These are phyloP conservation scores for Kentomonas sorsogonicus DNA, from an alignment of 208 protist species.

Conservation along the genomic window DNA sequence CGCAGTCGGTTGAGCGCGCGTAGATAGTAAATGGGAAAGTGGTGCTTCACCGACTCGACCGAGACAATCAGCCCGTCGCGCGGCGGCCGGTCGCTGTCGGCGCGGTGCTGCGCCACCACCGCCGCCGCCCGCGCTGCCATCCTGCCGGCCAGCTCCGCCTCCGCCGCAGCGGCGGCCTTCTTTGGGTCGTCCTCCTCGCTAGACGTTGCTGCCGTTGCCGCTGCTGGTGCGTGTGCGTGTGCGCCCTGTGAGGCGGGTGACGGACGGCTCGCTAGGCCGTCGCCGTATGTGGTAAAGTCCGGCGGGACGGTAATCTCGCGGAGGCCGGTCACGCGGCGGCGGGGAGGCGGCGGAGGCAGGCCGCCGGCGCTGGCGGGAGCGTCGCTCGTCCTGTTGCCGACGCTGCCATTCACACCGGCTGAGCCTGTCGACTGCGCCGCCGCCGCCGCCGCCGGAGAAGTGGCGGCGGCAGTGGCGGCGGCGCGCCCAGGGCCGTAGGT, in stretches of 20 bases:
- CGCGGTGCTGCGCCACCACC: constrained; percentile 18
- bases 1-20: constrained; percentile 37
- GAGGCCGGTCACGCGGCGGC: too few species aligned
- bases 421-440: not conserved
- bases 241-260: too few species aligned
- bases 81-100: constrained; percentile 18
- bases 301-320: too few species aligned
- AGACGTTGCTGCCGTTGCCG: too few species aligned
- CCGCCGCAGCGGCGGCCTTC: constrained; percentile 10
- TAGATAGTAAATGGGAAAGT: constrained; percentile 54
- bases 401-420: not conserved
- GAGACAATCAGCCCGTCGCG: constrained; percentile 19
- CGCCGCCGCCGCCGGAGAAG: not conserved
- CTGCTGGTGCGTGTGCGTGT: too few species aligned
- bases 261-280: too few species aligned
- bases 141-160: constrained; percentile 21
- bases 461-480: too few species aligned
- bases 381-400: not conserved
- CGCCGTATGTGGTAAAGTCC: too few species aligned
- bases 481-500: too few species aligned
- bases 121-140: constrained; percentile 24
- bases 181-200: too few species aligned
- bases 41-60: constrained; percentile 24
- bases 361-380: too few species aligned
- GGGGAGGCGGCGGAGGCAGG: too few species aligned